Evolutionary conservation across 169 alveolate species (phyloP), one percentile per base, ranked within the genome.

Genomic region (Eimeria nieschulzi): DNA sequence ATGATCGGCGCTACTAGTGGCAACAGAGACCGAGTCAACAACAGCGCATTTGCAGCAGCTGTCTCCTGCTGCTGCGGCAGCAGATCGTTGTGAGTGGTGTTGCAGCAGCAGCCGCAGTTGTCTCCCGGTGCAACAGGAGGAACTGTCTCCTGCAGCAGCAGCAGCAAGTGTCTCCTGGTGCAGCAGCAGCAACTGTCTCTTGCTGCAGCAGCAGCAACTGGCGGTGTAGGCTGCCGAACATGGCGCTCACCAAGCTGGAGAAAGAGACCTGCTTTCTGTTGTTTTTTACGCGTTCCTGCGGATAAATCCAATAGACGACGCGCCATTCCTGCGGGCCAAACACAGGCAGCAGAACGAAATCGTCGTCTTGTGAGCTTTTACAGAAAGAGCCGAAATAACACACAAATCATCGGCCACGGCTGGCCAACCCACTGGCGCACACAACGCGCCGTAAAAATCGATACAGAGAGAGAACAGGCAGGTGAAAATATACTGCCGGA

Each of bases 281-380:
- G 63, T 85, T 85, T 19, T 71, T 70, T 1, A 85, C 84, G 56
- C 78, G 76, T 63, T 85, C 92, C 46, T 85, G 92, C 33, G 92
- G 92, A 46, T 85, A 85, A 8, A 85, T 85, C 92, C 92, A 85
- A 63, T 85, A 85, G 10, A 85, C 92, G 39, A 85, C 92, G 61
- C 92, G 72, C 92, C 92, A 85, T 21, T 85, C 92, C 92, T 85
- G 64, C 46, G 3, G 3, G 6, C 0, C 46, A 33, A 33, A 33
- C 46, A 23, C 51, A 25, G 54, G n/a, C n/a, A n/a, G n/a, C n/a
- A n/a, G n/a, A n/a, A n/a, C n/a, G n/a, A n/a, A n/a, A n/a, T n/a
- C n/a, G n/a, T n/a, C n/a, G n/a, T n/a, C n/a, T n/a, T n/a, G n/a
- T n/a, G n/a, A n/a, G 76, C 33, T 21, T 10, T 12, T 9, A 23